Evolutionary conservation across 1,284 basidiomycete genomes (phyloP), one percentile per base, ranked within the genome.

Genomic region (Naganishia liquefaciens): DNA sequence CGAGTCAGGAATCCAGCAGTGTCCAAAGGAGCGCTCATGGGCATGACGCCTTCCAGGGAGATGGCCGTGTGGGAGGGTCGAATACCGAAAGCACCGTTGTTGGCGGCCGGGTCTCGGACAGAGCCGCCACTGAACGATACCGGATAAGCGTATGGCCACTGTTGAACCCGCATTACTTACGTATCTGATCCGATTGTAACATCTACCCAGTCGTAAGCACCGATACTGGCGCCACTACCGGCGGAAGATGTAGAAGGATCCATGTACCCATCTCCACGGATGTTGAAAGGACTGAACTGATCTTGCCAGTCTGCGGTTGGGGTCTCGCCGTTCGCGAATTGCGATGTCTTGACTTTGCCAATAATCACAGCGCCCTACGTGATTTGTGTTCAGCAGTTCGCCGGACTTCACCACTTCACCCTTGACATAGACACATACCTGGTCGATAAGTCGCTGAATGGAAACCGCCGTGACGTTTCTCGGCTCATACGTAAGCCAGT

Each of bases 301-400:
- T 84, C 83, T n/a, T 81, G 77, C 77, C 82, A 84, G 67, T 82
- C 81, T 15, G 70, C 70, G 64, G 84, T 84, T 0, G 83, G 83
- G 19, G 77, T 74, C 43, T 84, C 82, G 5, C 83, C 84, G 67
- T 84, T 84, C 13, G 84, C 84, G 67, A 85, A 85, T 69, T 84
- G 83, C 11, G 82, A 83, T 3, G 82, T 83, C 66, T 83, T 83
- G 4, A 82, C 82, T 69, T 83, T 84, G 39, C 83, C 84, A 5
- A 85, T 77, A 65, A 84, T 76, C 17, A 82, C 74, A 19, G 82
- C 82, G 17, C 84, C 84, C 57, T 81, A 46, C 17, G 21, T n/a
- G 5, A 6, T n/a, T 30, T 28, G 46, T 47, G 2, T 10, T n/a
- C 9, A 46, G 9, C n/a, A 19, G 11, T 27, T 40, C 15, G 37